Base-by-base conservation (phyloP, 176 grass and related monocot genomes). In the Oryza brachyantha region DNA sequence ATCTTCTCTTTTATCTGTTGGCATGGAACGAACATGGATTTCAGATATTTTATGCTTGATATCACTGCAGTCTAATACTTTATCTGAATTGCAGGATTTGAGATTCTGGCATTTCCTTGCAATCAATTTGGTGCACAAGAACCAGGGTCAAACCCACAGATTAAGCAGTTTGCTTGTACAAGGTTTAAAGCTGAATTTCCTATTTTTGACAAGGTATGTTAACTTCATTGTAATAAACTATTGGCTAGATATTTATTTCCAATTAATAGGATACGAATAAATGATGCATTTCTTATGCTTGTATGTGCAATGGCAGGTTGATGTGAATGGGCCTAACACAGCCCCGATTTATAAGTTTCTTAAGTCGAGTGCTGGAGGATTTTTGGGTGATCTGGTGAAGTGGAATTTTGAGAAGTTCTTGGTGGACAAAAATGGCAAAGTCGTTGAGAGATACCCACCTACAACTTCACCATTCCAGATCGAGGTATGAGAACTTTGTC, bases 331-430 rank as follows among this genome's bases (percentile, higher is more conserved):
- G 68, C 92, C 92, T 73, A 91, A 79, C 84, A 95, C 96, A 68
- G 92, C 96, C 62, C 90, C 96, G 57, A 78, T 99, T 68, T 95
- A 95, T 75, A 80, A 93, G 75, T 99, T 91, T 84, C 90, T 99
- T 38, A 99, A 99, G 83, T 95, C 92, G 5, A 95, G 82, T 89
- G 96, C 92, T 76, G 96, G 96, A 79, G 96, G 96, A 74, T 95
- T 99, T 91, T 77, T 99, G 79, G 92, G 92, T 59, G 96, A 95
- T 87, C 48, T 99, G 59, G 80, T 99, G 54, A 99, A 99, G 75
- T 99, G 96, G 96, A 99, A 95, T 81, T 99, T 95, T 81, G 96
- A 95, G 70, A 99, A 99, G 82, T 99, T 99, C 50, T 82, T 99
- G 85, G 80, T 96, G 45, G 90, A 95, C 48, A 99, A 99, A 84